Evolutionary conservation across 169 alveolate genomes (phyloP), one percentile per base, ranked within the genome.

Genomic region (Eimeria praecox): DNA sequence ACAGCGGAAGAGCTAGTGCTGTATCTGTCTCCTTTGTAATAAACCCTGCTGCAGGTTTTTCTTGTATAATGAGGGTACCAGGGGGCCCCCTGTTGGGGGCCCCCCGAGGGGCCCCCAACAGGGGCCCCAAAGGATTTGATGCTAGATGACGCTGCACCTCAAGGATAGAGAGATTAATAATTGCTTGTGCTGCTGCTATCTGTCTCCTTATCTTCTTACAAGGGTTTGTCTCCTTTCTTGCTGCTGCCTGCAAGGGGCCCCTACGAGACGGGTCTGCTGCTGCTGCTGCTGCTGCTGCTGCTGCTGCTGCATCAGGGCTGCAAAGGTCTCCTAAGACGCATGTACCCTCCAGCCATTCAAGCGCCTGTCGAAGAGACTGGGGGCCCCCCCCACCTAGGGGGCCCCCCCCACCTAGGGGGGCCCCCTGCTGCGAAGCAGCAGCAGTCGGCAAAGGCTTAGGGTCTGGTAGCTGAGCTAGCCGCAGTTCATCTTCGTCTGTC

Each of bases 181-280:
- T 46, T 27, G 83, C 83, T 73, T 73, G 83, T 38, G 83, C 83
- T 73, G 83, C 83, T 38, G 83, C 83, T 73, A 38, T 46, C 38
- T 73, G 54, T 73, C 83, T 73, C 83, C n/a, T 73, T 4, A 73
- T 40, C 27, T 20, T 3, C 83, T 73, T 22, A 5, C 46, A 20
- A 30, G 83, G 49, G 33, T 64, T 64, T 64, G 27, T n/a, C 27
- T n/a, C 49, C 35, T 38, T 73, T 73, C 46, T 20, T 73, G 35
- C 44, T 20, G 83, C 22, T 38, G 46, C 44, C 46, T n/a, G n/a
- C n/a, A 33, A 38, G 46, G 83, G 83, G 83, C 83, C 83, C 46
- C 18, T 73, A 5, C 38, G 77, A 66, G 56, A 49, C 5, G 56
- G 33, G 27, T 18, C 75, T 24, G 75, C 75, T 64, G 75, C 75